Conservation (phyloP, 129 eudicot species). For the Flaveria sonorensis region DNA sequence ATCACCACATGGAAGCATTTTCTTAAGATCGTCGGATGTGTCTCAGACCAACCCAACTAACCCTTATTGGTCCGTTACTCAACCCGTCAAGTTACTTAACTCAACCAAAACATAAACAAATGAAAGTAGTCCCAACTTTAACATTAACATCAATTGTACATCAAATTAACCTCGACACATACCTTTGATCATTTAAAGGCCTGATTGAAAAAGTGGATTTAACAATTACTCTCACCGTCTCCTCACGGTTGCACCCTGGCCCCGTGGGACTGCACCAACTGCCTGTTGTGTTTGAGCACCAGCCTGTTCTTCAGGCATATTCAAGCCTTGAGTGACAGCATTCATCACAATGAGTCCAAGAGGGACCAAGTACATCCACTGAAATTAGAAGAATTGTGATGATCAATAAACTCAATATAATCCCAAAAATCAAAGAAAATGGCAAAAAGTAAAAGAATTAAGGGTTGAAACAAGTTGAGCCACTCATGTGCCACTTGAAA, state of each 20-base stretch:
- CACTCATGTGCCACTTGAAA: not conserved
- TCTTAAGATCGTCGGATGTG: too few relatives aligned
- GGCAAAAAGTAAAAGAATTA: not conserved
- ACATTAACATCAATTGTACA: not conserved
- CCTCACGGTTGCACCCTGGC: constrained; percentile 61
- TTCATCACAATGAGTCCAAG: constrained; percentile 91
- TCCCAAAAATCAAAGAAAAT: not conserved
- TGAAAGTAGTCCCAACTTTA: not conserved
- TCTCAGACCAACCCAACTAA: not conserved
- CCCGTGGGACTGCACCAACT: constrained; percentile 53
- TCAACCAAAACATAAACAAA: not conserved
- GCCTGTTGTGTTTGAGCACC: constrained; percentile 65
- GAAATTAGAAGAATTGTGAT: constrained; percentile 24
- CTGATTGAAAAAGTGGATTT: not conserved
- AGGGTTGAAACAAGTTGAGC: not conserved
- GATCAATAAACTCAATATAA: not conserved
- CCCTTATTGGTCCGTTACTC: not conserved
- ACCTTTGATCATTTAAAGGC: constrained; percentile 8
- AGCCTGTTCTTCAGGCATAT: constrained; percentile 88
- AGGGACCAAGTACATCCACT: constrained; percentile 98
- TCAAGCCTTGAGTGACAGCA: constrained; percentile 93
- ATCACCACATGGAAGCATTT: too few relatives aligned
- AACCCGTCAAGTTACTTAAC: not conserved
- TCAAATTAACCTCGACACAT: not conserved
- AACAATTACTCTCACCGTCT: constrained; percentile 64